These are phyloP conservation scores for Geotrichum siamense DNA, from an alignment of 1,139 yeast species.

Conservation along the genomic window DNA sequence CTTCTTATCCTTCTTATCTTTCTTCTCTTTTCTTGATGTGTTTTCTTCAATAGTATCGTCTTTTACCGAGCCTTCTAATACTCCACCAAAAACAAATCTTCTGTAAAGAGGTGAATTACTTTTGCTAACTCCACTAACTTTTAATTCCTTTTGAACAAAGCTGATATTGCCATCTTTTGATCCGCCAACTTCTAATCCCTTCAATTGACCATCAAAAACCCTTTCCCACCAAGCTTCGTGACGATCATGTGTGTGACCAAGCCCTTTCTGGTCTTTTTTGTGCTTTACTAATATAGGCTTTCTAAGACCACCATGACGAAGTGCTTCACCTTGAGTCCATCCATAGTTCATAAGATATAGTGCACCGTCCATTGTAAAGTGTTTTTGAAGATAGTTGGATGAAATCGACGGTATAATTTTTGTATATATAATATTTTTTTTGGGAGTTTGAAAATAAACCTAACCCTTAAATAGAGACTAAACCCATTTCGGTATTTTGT, in stretches of 20 bases:
- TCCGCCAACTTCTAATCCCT: constrained; percentile 57
- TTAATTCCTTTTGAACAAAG: constrained; percentile 33
- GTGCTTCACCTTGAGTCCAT: constrained; percentile 88
- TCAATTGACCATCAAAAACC: constrained; percentile 86
- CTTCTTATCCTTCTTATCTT: constrained; percentile 15
- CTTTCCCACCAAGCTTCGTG: constrained; percentile 97
- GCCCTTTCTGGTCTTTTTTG: constrained; percentile 82
- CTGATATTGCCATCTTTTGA: constrained; percentile 29
- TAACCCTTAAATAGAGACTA: no score
- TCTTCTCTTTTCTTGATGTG: constrained; percentile 9
- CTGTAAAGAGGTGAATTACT: constrained; percentile 42
- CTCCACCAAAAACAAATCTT: constrained; percentile 79
- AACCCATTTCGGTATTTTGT: no score
- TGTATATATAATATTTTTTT: no score
- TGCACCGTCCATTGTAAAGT: constrained; percentile 78
- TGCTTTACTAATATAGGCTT: constrained; percentile 87
- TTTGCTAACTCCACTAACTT: constrained; percentile 32
- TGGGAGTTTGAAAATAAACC: no score
- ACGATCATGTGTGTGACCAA: constrained; percentile 63
- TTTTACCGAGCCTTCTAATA: constrained; percentile 66
- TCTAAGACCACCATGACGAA: constrained; percentile 68
- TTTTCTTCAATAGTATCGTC: constrained; percentile 24
- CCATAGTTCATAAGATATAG: constrained; percentile 71
- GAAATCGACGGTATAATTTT: no score
- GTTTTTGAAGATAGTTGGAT: no score